phyloP scores from a whole-genome alignment of 1,284 basidiomycete species.

The Gomphus bonarii region DNA sequence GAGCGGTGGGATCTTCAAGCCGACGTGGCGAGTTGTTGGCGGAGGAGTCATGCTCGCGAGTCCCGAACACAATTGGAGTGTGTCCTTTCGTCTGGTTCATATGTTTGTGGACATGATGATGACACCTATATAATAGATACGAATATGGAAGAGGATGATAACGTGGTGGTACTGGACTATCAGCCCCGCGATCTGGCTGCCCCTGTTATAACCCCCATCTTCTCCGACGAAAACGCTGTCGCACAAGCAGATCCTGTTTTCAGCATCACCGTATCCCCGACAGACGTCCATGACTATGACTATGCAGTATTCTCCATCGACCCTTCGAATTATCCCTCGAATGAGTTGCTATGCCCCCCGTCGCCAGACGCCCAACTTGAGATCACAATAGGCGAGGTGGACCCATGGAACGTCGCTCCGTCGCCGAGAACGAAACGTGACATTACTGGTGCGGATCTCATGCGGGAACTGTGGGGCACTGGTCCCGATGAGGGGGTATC shows the following conservation, averaged over 20 bases:
- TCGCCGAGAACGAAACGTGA: background rate
- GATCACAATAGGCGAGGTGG: background rate
- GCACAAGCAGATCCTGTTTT: background rate
- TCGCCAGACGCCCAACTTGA: slow-evolving; percentile 1
- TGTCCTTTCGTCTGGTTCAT: background rate
- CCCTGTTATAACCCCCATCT: background rate
- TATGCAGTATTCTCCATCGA: background rate
- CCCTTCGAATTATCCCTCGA: background rate
- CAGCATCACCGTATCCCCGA: background rate
- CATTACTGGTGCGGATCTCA: slow-evolving; percentile 8
- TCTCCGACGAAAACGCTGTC: background rate
- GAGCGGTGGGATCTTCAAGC: slow-evolving; percentile 14
- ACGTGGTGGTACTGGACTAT: background rate
- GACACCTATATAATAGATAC: background rate
- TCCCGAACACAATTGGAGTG: background rate
- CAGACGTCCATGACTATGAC: background rate
- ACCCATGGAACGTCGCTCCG: background rate
- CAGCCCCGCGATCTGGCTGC: background rate
- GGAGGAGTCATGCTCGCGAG: slow-evolving; percentile 34
- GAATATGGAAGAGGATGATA: background rate
- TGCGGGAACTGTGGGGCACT: background rate
- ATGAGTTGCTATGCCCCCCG: background rate
- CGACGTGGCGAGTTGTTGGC: slow-evolving; percentile 40
- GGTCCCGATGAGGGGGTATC: background rate
- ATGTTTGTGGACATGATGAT: background rate